These are phyloP conservation scores for Clausena lansium DNA, from an alignment of 345 rosid genomes.

Conservation along the genomic window DNA sequence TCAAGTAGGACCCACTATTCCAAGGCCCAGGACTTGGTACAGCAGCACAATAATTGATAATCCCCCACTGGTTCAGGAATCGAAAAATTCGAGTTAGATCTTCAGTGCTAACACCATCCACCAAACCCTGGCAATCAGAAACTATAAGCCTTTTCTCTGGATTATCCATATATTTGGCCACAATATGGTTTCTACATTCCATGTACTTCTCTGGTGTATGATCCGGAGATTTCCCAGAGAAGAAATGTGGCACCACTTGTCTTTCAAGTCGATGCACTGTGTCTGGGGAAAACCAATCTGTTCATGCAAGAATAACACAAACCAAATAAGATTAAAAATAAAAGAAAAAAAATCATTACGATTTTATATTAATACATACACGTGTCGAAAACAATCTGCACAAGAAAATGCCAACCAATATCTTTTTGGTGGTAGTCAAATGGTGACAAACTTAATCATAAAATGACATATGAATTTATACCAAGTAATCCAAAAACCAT, in stretches of 20 bases:
- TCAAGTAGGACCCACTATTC: slow-evolving; percentile 56
- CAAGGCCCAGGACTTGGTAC: slow-evolving; percentile 50
- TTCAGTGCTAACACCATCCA: slow-evolving; percentile 57
- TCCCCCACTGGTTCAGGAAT: slow-evolving; percentile 99
- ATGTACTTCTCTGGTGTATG: slow-evolving; percentile 80
- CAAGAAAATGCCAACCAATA: slow-evolving; percentile 6
- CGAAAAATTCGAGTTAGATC: slow-evolving; percentile 76
- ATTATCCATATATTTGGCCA: slow-evolving; percentile 80
- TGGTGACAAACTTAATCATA: slow-evolving; percentile 1
- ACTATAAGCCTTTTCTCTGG: slow-evolving; percentile 71
- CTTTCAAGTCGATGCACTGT: slow-evolving; percentile 87
- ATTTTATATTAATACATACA: slow-evolving; percentile 7
- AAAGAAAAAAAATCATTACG: neutral
- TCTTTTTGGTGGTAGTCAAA: neutral
- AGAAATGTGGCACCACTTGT: slow-evolving; percentile 95
- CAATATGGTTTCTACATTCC: slow-evolving; percentile 82
- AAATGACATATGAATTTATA: neutral
- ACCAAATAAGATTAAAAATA: slow-evolving; percentile 1
- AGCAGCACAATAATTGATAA: slow-evolving; percentile 83
- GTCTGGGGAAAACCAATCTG: slow-evolving; percentile 94
- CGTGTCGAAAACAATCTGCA: neutral
- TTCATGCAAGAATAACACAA: slow-evolving; percentile 19
- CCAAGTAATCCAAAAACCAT: neutral
- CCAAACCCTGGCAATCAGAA: slow-evolving; percentile 69
- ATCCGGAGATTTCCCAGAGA: slow-evolving; percentile 84